These are phyloP conservation scores for Salicornia ramosissima DNA, from an alignment of 148 eudicot genomes.

Conservation along the genomic window DNA sequence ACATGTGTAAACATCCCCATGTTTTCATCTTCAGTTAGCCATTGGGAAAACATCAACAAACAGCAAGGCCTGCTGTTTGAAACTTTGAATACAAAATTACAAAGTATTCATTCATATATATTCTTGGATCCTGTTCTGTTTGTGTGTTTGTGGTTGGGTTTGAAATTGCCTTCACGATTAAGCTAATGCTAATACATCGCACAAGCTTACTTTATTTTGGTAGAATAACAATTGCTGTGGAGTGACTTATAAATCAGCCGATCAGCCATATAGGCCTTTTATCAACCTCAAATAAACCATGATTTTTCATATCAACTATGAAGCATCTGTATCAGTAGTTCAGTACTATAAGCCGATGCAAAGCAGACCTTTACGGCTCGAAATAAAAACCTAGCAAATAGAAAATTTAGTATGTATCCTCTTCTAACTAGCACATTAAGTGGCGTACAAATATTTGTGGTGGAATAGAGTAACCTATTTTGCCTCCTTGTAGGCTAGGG, in stretches of 20 bases:
- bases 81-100: too few species aligned
- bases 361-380: background rate
- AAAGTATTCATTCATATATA: background rate
- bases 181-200: background rate
- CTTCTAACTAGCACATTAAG: background rate
- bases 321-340: background rate
- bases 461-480: background rate
- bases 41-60: background rate
- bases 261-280: background rate
- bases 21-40: background rate
- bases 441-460: background rate
- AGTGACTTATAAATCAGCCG: background rate
- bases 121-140: background rate
- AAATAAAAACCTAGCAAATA: background rate
- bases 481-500: background rate
- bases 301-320: background rate
- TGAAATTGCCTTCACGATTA: background rate
- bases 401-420: background rate
- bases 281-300: background rate
- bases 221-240: background rate
- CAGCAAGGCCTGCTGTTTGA: too few species aligned
- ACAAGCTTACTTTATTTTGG: background rate
- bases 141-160: background rate
- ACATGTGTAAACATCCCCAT: background rate
- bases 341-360: too few species aligned